phyloP scores from a whole-genome alignment of 495 filamentous ascomycete species.

The Penicillium bialowiezense region DNA sequence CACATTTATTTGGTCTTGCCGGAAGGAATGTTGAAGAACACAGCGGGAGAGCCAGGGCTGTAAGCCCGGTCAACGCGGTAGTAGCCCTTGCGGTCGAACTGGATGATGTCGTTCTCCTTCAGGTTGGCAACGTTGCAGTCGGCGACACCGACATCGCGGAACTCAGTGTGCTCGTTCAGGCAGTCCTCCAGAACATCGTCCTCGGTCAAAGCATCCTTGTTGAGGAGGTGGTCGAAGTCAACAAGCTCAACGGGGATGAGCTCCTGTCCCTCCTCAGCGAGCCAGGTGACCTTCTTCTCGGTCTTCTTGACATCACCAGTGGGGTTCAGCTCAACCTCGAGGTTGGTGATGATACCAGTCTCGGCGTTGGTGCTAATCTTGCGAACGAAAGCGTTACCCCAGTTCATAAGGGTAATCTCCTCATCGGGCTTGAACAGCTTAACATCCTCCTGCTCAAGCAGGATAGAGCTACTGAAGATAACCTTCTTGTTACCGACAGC shows the following conservation, averaged over 20 bases:
- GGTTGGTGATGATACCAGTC: conserved; percentile 55
- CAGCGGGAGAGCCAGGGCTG: conserved; percentile 59
- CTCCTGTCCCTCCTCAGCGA: conserved; percentile 69
- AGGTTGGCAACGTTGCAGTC: conserved; percentile 76
- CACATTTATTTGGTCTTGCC: conserved; percentile 51
- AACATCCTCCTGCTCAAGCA: conserved; percentile 85
- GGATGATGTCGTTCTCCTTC: conserved; percentile 81
- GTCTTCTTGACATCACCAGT: conserved; percentile 89
- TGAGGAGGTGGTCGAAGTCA: conserved; percentile 90
- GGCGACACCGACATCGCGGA: conserved; percentile 69
- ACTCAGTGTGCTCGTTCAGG: conserved; percentile 72
- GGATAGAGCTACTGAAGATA: conserved; percentile 62
- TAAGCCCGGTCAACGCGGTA: conserved; percentile 71
- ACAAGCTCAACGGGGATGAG: conserved; percentile 79
- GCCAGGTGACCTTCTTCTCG: conserved; percentile 95
- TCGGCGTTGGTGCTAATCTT: conserved; percentile 60
- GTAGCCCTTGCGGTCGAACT: conserved; percentile 91
- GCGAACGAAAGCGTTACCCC: conserved; percentile 88
- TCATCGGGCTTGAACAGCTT: conserved; percentile 77
- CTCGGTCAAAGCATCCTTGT: conserved; percentile 82
- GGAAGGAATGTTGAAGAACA: conserved; percentile 77
- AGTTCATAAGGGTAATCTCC: conserved; percentile 93
- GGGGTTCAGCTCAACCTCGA: conserved; percentile 79
- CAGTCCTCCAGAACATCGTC: conserved; percentile 81
- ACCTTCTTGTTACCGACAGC: conserved; percentile 84